A percentile compares a stretch with the other conserved stretches of the same genome.
These are phyloP conservation scores for Ceriops zippeliana DNA, from an alignment of 345 rosid species.

Conservation along the genomic window DNA sequence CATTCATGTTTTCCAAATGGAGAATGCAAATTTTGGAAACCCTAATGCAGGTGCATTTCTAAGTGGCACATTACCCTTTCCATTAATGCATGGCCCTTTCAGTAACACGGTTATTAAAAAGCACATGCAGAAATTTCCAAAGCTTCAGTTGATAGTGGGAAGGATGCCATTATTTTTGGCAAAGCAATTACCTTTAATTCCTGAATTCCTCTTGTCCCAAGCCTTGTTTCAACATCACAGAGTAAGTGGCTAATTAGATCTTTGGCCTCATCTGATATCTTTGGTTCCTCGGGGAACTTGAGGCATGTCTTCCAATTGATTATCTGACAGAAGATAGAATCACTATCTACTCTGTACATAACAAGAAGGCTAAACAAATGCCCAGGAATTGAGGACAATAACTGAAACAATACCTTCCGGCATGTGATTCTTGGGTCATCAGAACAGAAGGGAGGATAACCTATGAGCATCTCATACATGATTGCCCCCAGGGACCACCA, in stretches of 20 bases:
- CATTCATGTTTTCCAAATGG: background rate
- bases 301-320: constrained; percentile 91
- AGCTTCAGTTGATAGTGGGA: constrained; percentile 1
- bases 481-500: constrained; percentile 99
- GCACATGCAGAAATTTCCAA: constrained; percentile 1
- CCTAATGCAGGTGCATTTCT: background rate
- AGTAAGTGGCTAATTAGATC: constrained; percentile 85
- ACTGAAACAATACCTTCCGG: constrained; percentile 65
- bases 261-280: constrained; percentile 76
- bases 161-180: background rate
- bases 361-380: constrained; percentile 10
- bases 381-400: constrained; percentile 6
- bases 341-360: constrained; percentile 22
- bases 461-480: constrained; percentile 93
- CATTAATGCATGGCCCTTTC: background rate
- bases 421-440: constrained; percentile 93
- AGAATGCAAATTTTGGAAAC: background rate
- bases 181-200: constrained; percentile 69
- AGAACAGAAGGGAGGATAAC: constrained; percentile 97
- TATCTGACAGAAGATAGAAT: constrained; percentile 48
- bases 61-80: background rate
- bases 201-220: constrained; percentile 87
- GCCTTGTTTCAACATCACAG: constrained; percentile 84
- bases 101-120: background rate
- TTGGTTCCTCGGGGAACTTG: constrained; percentile 92